A percentile compares a stretch with the other conserved stretches of the same genome.
Evolutionary conservation across 1,139 yeast species (phyloP).

Genomic region (Candida smagusa): DNA sequence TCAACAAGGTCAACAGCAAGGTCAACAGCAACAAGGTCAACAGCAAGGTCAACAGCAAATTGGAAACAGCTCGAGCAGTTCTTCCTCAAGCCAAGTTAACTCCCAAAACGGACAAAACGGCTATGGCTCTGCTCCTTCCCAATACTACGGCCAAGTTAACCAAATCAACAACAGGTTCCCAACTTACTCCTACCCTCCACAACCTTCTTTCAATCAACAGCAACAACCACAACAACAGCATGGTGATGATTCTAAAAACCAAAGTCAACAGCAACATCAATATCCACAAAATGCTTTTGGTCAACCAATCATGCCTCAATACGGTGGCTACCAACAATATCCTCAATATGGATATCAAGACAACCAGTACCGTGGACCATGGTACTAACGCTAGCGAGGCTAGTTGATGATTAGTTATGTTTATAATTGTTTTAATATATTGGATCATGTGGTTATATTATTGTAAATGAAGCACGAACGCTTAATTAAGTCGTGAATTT

Average conservation of each 20-base stretch:
- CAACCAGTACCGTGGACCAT: conserved; percentile 34
- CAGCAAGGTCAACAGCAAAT: conserved; percentile 2
- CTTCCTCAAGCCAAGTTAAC: conserved; percentile 6
- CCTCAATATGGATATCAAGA: conserved; percentile 53
- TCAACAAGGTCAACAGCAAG: conserved; percentile 7
- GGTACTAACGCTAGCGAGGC: conserved; percentile 13
- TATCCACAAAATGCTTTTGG: conserved; percentile 28
- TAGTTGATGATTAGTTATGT: conserved; percentile 10
- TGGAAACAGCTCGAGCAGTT: conserved; percentile 1
- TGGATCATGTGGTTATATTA: conserved; percentile 1
- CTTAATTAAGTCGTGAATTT: too few species aligned
- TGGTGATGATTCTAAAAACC: conserved; percentile 10
- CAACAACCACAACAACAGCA: conserved; percentile 28
- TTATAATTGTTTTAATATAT: conserved; percentile 7
- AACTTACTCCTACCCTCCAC: conserved; percentile 36
- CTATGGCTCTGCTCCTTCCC: conserved; percentile 21
- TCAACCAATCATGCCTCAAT: conserved; percentile 41
- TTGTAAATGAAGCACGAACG: background rate
- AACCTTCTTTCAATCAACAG: conserved; percentile 21
- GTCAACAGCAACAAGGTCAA: background rate
- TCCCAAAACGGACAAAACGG: conserved; percentile 12
- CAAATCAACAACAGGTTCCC: conserved; percentile 40
- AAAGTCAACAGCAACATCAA: conserved; percentile 21
- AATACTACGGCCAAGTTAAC: conserved; percentile 37
- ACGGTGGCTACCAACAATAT: conserved; percentile 47